Percentiles rank a stretch among this genome's conserved stretches.
These are phyloP conservation scores for Backusella parvicylindrica DNA, from an alignment of 192 early-diverging fungal genomes.

Conservation along the genomic window DNA sequence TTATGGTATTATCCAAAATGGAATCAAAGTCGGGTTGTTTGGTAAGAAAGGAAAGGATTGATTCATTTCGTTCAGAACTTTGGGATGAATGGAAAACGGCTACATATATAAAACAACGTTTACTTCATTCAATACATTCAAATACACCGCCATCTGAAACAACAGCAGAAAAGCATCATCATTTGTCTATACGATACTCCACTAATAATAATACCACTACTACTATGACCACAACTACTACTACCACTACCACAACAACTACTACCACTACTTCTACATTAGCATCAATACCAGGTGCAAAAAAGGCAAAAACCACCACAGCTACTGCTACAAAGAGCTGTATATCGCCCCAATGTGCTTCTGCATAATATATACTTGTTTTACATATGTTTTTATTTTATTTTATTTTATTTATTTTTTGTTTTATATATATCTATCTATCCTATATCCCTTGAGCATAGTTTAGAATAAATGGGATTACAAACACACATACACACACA, in stretches of 20 bases:
- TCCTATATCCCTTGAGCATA: background rate
- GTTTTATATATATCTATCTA: background rate
- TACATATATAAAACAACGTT: conserved; percentile 17
- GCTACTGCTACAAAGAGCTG: background rate
- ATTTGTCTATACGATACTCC: background rate
- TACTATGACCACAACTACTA: background rate
- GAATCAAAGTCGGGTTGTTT: background rate
- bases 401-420: no score
- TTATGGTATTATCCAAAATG: conserved; percentile 25
- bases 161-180: background rate
- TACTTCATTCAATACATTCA: conserved; percentile 5
- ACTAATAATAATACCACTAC: background rate
- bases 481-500: no score
- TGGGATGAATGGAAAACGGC: conserved; percentile 21
- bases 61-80: conserved; percentile 22
- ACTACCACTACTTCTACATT: background rate
- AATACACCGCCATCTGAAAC: background rate
- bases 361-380: background rate
- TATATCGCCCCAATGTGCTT: background rate
- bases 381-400: background rate
- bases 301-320: background rate
- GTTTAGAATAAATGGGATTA: background rate
- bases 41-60: conserved; percentile 17
- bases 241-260: background rate
- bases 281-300: background rate